Evolutionary conservation across 768 basidiomycete genomes (phyloP), one percentile per base, ranked within the genome.

Genomic region (Crucibulum laeve): DNA sequence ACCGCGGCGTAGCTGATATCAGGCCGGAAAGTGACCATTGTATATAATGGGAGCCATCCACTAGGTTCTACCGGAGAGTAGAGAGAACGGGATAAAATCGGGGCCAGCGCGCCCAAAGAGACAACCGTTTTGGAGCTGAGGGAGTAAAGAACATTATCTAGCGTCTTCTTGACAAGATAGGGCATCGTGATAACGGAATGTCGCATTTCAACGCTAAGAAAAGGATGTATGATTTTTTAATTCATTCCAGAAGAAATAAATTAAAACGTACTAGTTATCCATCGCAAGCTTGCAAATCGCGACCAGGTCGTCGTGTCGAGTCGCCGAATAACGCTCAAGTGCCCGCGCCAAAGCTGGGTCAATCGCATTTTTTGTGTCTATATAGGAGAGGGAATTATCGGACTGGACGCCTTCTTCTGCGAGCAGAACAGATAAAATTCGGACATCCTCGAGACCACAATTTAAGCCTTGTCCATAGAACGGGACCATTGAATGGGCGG

Each of bases 401-500:
- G 82, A 63, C 47, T 75, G 68, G 45, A 94, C 84, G 13, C 74
- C 74, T 62, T 87, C 82, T 46, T 82, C 74, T 44, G 79, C 77
- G 55, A 97, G 73, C 44, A 93, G 67, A 23, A 79, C 73, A 46
- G 82, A 78, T 51, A 99, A 75, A 41, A 98, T 80, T 52, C 96
- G 82, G 54, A 98, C 93, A 63, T 99, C 95, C 67, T 99, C 95
- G 41, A 99, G 77, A 13, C 95, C 95, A 59, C 94, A 96, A 59
- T 99, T 99, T 53, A 98, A 76, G 32, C 95, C 95, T 73, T 99
- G 95, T 33, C 95, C 89, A 61, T 88, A 93, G 69, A 93, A 94
- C 49, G 95, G 94, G n/a, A 94, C 93, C 93, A 98, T 97, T 33
- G 91, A 87, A 64, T 99, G 95, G 8, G 92, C 91, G 30, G 95